These are phyloP conservation scores for Phoma sp. DNA, from an alignment of 2,329 filamentous ascomycete genomes.

Conservation along the genomic window DNA sequence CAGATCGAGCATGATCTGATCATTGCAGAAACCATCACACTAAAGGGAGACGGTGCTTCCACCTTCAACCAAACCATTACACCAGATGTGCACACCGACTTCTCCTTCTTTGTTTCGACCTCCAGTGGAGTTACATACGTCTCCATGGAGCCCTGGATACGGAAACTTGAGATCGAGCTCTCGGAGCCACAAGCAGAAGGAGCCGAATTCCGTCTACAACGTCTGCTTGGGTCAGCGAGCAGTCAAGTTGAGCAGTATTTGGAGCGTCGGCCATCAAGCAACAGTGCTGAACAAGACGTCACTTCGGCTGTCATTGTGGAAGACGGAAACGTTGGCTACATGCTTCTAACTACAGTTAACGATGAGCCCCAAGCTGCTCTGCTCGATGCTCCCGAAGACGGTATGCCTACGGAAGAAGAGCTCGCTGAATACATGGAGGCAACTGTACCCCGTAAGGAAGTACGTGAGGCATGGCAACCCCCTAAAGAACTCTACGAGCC, in stretches of 20 bases:
- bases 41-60: constrained; percentile 28
- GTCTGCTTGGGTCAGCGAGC: constrained; percentile 60
- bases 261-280: constrained; percentile 34
- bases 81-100: constrained; percentile 60
- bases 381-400: constrained; percentile 57
- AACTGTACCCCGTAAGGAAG: constrained; percentile 50
- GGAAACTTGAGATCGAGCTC: constrained; percentile 63
- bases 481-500: constrained; percentile 65
- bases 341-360: constrained; percentile 59
- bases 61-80: constrained; percentile 62
- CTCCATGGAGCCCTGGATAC: constrained; percentile 63
- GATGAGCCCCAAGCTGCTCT: constrained; percentile 58
- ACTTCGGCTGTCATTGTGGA: constrained; percentile 61
- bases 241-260: constrained; percentile 59
- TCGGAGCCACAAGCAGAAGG: constrained; percentile 59
- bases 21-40: constrained; percentile 52
- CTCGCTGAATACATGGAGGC: constrained; percentile 33
- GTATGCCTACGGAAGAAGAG: constrained; percentile 36
- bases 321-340: constrained; percentile 64
- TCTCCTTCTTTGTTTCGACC: constrained; percentile 66
- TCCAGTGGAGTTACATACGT: constrained; percentile 61
- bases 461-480: constrained; percentile 71
- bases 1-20: constrained; percentile 39
- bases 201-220: constrained; percentile 62
- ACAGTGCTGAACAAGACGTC: constrained; percentile 38